Evolutionary conservation across 495 filamentous ascomycete genomes (phyloP).

Genomic region (Lepraria neglecta): DNA sequence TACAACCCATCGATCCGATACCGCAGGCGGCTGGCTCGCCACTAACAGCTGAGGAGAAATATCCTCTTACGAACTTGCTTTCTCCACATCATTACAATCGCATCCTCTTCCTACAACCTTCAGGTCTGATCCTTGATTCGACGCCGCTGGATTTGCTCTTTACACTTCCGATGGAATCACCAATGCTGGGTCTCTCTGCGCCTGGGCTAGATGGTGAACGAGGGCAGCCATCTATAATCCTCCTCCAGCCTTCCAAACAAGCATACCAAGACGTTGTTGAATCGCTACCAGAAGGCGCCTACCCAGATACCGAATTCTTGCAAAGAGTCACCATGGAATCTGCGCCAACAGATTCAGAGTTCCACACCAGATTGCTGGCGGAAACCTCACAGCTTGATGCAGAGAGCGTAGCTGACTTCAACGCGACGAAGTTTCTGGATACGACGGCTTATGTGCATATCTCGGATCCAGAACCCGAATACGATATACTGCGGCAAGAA

Average conservation of each 20-base stretch:
- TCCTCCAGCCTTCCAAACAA: slow-evolving; percentile 26
- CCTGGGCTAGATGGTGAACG: neutral
- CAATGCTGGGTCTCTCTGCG: slow-evolving; percentile 26
- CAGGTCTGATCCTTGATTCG: slow-evolving; percentile 40
- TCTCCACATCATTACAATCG: slow-evolving; percentile 40
- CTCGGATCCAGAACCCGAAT: slow-evolving; percentile 42
- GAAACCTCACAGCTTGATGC: slow-evolving; percentile 22
- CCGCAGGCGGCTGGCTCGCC: slow-evolving; percentile 26
- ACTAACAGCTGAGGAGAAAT: slow-evolving; percentile 25
- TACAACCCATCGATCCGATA: slow-evolving; percentile 37
- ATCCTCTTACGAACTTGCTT: slow-evolving; percentile 35
- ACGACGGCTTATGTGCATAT: slow-evolving; percentile 39
- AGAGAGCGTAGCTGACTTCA: slow-evolving; percentile 31
- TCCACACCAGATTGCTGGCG: slow-evolving; percentile 24
- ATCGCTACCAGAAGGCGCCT: slow-evolving; percentile 22
- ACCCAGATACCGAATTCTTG: slow-evolving; percentile 23
- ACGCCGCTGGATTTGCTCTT: slow-evolving; percentile 40
- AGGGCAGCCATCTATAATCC: slow-evolving; percentile 21
- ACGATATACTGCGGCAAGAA: slow-evolving; percentile 34
- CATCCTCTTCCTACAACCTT: slow-evolving; percentile 35
- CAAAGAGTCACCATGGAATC: slow-evolving; percentile 12
- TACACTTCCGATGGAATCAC: slow-evolving; percentile 33
- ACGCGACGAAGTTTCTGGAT: slow-evolving; percentile 34
- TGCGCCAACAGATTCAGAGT: slow-evolving; percentile 27
- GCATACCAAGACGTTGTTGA: slow-evolving; percentile 12